Percentiles rank a stretch among this genome's conserved stretches.
Conservation (phyloP, 352 stramenopile species). For the Phytophthora crassamura region DNA sequence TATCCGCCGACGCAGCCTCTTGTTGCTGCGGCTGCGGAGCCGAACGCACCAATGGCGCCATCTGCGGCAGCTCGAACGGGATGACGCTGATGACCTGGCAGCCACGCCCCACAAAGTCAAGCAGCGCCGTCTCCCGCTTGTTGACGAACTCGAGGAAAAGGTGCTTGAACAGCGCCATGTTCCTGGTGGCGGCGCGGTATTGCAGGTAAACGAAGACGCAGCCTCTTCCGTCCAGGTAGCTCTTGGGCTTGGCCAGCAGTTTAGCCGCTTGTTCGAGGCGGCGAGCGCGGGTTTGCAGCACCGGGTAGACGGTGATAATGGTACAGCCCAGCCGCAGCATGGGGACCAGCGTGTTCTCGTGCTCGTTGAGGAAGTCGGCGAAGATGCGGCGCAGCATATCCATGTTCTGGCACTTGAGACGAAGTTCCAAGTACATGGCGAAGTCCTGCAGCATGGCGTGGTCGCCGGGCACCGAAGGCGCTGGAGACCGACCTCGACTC, state of each 20-base stretch:
- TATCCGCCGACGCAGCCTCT: neutral
- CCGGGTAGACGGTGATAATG: conserved; percentile 53
- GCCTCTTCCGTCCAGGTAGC: conserved; percentile 7
- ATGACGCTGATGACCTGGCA: conserved; percentile 48
- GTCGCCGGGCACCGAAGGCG: conserved; percentile 36
- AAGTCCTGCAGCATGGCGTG: conserved; percentile 60
- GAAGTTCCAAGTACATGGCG: conserved; percentile 55
- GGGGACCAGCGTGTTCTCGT: conserved; percentile 50
- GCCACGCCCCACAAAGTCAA: conserved; percentile 36
- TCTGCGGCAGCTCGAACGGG: conserved; percentile 31
- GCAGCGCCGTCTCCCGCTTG: conserved; percentile 31
- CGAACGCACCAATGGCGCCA: neutral
- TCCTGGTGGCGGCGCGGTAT: conserved; percentile 44
- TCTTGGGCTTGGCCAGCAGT: conserved; percentile 47
- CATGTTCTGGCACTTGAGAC: conserved; percentile 55
- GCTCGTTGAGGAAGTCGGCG: conserved; percentile 57
- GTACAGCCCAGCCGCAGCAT: conserved; percentile 45
- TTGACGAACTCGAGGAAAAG: conserved; percentile 49
- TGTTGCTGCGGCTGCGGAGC: neutral
- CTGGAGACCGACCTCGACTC: conserved; percentile 28
- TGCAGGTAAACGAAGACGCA: conserved; percentile 54
- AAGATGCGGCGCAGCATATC: conserved; percentile 60
- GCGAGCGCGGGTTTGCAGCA: conserved; percentile 18
- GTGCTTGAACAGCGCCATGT: conserved; percentile 46
- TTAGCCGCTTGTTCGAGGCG: conserved; percentile 11